These are phyloP conservation scores for Aspergillus viridinutans DNA, from an alignment of 2,329 filamentous ascomycete genomes.

Conservation along the genomic window DNA sequence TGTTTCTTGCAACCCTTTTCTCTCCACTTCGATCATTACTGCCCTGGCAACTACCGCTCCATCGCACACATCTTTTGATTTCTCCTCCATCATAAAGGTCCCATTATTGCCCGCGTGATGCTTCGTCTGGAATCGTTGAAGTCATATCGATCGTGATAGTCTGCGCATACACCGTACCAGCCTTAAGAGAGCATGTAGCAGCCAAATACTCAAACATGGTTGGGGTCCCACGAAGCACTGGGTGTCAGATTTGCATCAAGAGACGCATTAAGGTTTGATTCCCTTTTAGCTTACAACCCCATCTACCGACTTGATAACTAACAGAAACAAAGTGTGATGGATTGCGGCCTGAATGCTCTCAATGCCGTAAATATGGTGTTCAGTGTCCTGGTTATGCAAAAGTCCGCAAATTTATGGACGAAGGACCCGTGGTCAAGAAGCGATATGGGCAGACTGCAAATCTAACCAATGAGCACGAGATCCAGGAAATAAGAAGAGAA, in stretches of 20 bases:
- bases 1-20: background rate
- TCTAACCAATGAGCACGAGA: background rate
- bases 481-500: background rate
- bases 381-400: constrained; percentile 28
- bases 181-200: background rate
- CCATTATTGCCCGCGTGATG: background rate
- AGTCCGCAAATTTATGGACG: constrained; percentile 31
- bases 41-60: background rate
- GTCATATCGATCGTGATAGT: background rate
- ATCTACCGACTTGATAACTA: background rate
- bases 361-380: constrained; percentile 29
- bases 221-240: constrained; percentile 34
- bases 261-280: constrained; percentile 27
- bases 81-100: background rate
- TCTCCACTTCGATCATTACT: background rate
- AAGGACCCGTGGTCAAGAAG: constrained; percentile 26
- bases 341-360: constrained; percentile 24
- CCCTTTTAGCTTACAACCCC: background rate
- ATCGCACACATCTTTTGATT: background rate
- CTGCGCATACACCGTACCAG: background rate
- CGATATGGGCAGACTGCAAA: constrained; percentile 13
- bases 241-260: constrained; percentile 32
- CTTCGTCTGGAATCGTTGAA: background rate
- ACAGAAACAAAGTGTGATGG: constrained; percentile 21
- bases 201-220: constrained; percentile 23